These are phyloP conservation scores for Grigorovia jiainica DNA, from an alignment of 805 yeast genomes.

Conservation along the genomic window DNA sequence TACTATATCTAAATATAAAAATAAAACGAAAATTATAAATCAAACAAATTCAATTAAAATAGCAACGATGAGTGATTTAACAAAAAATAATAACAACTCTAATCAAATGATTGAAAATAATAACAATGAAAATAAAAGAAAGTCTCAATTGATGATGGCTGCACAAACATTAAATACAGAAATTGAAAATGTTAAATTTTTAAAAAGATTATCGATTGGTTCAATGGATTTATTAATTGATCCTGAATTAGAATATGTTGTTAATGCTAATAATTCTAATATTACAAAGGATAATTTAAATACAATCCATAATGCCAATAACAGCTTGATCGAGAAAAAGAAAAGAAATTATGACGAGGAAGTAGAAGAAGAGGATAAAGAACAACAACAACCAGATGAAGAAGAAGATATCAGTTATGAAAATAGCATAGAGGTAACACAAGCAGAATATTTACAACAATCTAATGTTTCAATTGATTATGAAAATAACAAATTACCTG, in stretches of 20 bases:
- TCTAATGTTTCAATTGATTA: neutral
- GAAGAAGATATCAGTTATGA: slow-evolving; percentile 6
- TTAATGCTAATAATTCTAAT: slow-evolving; percentile 17
- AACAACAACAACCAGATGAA: no score
- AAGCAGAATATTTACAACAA: slow-evolving; percentile 21
- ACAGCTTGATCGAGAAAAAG: no score
- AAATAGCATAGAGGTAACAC: slow-evolving; percentile 23
- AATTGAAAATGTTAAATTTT: slow-evolving; percentile 59
- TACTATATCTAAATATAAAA: no score
- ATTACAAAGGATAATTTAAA: slow-evolving; percentile 6
- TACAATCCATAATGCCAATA: slow-evolving; percentile 2
- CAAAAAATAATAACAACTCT: neutral
- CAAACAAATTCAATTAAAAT: neutral
- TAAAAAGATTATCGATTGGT: slow-evolving; percentile 68
- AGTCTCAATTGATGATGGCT: slow-evolving; percentile 45
- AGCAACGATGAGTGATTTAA: neutral
- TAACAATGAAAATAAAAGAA: slow-evolving; percentile 30
- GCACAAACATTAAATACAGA: slow-evolving; percentile 72
- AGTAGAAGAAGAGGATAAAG: no score
- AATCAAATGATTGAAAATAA: no score
- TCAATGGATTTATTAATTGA: slow-evolving; percentile 43
- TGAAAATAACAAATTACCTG: neutral
- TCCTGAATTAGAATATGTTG: slow-evolving; percentile 56
- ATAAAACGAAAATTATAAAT: no score
- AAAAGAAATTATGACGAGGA: no score